These are phyloP conservation scores for Pleurotus tuber-regium DNA, from an alignment of 768 basidiomycete genomes.

Conservation along the genomic window DNA sequence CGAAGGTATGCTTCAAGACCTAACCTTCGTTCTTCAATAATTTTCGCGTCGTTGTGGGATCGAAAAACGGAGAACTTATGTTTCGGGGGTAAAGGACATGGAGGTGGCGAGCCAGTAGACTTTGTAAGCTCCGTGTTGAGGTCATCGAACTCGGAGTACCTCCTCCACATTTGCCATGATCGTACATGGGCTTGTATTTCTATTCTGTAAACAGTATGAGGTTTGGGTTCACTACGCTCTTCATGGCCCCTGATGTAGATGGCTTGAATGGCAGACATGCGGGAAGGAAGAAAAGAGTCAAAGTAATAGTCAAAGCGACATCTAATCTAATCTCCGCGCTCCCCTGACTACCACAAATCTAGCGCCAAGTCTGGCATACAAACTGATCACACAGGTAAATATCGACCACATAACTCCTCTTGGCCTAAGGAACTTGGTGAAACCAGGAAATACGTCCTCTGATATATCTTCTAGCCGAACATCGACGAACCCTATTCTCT, in stretches of 20 bases:
- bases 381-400: conserved; percentile 36
- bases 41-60: conserved; percentile 52
- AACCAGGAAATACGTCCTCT: conserved; percentile 55
- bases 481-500: conserved; percentile 49
- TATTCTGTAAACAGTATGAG: conserved; percentile 82
- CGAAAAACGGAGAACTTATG: conserved; percentile 69
- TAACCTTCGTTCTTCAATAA: conserved; percentile 73
- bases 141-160: conserved; percentile 93
- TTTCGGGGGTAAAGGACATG: conserved; percentile 81
- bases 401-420: conserved; percentile 42
- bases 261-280: conserved; percentile 76
- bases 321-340: conserved; percentile 18
- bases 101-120: conserved; percentile 78
- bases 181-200: conserved; percentile 85
- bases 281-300: not conserved
- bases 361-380: conserved; percentile 36
- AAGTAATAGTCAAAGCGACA: conserved; percentile 5
- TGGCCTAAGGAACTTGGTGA: conserved; percentile 44
- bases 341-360: conserved; percentile 48
- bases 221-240: conserved; percentile 64
- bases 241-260: conserved; percentile 69
- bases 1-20: conserved; percentile 86
- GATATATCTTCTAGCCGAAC: conserved; percentile 57
- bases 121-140: conserved; percentile 80
- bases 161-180: conserved; percentile 91